These are phyloP conservation scores for Sugiyamaella paludigena DNA, from an alignment of 1,139 yeast species.

Conservation along the genomic window DNA sequence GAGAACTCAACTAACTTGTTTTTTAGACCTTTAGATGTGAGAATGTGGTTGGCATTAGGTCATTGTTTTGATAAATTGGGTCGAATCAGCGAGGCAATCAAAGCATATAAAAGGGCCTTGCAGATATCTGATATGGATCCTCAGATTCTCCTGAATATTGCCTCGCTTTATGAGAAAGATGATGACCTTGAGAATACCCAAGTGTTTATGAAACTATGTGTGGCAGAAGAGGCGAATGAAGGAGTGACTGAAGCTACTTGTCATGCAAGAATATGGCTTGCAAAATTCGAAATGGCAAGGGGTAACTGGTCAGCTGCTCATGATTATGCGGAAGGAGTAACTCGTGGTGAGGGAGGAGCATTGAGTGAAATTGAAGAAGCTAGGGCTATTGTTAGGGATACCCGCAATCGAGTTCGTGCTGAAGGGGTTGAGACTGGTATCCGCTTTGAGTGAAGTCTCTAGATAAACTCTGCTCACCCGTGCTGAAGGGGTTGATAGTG, in stretches of 20 bases:
- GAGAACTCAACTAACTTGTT: too few relatives aligned
- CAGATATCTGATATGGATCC: constrained; percentile 50
- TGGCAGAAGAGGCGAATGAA: constrained; percentile 64
- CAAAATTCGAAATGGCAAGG: constrained; percentile 59
- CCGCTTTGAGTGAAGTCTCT: too few relatives aligned
- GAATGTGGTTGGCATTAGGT: constrained; percentile 98
- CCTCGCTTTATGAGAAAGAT: constrained; percentile 60
- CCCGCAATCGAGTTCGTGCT: constrained; percentile 17
- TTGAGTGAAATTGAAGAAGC: constrained; percentile 91
- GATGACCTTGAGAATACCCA: constrained; percentile 55
- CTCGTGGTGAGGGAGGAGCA: constrained; percentile 52
- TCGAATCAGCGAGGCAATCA: constrained; percentile 62
- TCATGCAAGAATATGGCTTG: constrained; percentile 85
- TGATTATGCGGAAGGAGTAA: constrained; percentile 68
- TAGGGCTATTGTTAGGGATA: constrained; percentile 71
- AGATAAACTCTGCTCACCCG: too few relatives aligned
- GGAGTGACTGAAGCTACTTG: constrained; percentile 65
- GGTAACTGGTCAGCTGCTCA: constrained; percentile 68
- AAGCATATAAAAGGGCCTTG: constrained; percentile 51
- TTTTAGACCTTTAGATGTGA: constrained; percentile 64
- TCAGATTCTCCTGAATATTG: constrained; percentile 62
- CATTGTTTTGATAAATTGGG: constrained; percentile 82
- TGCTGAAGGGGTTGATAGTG: too few relatives aligned
- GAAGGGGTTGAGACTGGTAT: background rate
- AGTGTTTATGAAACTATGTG: constrained; percentile 68